Evolutionary conservation across 179 eudicot species (phyloP).

Genomic region (Heliamphora pulchella): DNA sequence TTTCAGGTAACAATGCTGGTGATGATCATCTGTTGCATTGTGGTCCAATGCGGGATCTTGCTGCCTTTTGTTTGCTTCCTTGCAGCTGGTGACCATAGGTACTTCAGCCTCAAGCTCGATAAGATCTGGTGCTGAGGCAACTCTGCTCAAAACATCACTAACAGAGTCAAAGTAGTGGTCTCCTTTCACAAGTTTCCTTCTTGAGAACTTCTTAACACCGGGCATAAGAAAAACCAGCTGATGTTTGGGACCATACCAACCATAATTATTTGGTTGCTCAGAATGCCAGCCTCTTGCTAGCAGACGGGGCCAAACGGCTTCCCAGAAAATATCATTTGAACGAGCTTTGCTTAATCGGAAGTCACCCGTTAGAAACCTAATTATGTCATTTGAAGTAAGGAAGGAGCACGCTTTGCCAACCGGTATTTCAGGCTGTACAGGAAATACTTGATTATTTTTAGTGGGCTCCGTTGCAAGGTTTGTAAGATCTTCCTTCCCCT

Average conservation of each 20-base stretch:
- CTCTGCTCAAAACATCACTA: constrained; percentile 45
- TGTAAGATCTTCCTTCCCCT: constrained; percentile 51
- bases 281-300: constrained; percentile 66
- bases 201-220: constrained; percentile 52
- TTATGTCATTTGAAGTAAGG: constrained; percentile 38
- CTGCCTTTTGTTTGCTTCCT: constrained; percentile 31
- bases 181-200: constrained; percentile 48
- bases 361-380: constrained; percentile 44
- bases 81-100: constrained; percentile 20
- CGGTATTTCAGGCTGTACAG: constrained; percentile 38
- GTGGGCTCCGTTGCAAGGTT: constrained; percentile 24
- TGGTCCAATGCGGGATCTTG: neutral
- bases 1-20: constrained; percentile 42
- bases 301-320: constrained; percentile 66
- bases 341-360: constrained; percentile 55
- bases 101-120: constrained; percentile 43
- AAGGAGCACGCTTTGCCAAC: constrained; percentile 51
- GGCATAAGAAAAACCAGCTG: constrained; percentile 50
- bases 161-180: constrained; percentile 50
- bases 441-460: constrained; percentile 25
- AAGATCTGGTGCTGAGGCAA: constrained; percentile 46
- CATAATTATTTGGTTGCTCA: constrained; percentile 47
- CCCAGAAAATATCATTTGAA: constrained; percentile 66
- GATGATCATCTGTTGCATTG: constrained; percentile 30
- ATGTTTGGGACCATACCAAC: constrained; percentile 31